These are phyloP conservation scores for Berkeleyomyces rouxiae DNA, from an alignment of 2,329 filamentous ascomycete genomes.

Conservation along the genomic window DNA sequence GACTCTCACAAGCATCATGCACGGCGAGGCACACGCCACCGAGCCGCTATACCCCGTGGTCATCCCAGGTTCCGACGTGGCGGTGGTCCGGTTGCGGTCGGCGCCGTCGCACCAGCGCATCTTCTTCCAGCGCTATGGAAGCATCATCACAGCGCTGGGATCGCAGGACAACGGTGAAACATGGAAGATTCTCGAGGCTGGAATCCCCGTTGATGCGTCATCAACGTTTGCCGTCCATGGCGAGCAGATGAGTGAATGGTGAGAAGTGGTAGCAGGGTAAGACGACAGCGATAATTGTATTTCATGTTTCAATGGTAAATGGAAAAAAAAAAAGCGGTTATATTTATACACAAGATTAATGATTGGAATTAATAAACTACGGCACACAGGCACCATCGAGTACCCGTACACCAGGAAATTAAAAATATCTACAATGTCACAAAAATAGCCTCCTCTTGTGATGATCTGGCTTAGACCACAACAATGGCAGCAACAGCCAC, in stretches of 20 bases:
- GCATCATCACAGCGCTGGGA: slow-evolving; percentile 11
- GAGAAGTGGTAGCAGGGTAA: background rate
- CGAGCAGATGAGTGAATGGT: slow-evolving; percentile 13
- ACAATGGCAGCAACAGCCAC: background rate
- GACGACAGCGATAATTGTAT: background rate
- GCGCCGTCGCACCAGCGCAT: slow-evolving; percentile 10
- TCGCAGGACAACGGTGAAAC: slow-evolving; percentile 13
- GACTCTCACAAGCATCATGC: slow-evolving; percentile 9
- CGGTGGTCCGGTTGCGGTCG: slow-evolving; percentile 9
- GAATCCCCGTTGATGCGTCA: slow-evolving; percentile 12
- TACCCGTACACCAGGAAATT: background rate
- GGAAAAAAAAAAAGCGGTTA: background rate
- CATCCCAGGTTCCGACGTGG: slow-evolving; percentile 12
- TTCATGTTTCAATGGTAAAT: background rate
- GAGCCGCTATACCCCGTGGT: slow-evolving; percentile 12
- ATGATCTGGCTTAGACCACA: background rate
- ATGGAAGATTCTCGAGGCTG: slow-evolving; percentile 11
- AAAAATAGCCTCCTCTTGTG: background rate
- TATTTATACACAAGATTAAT: background rate
- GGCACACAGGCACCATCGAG: background rate
- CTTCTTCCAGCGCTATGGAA: slow-evolving; percentile 13
- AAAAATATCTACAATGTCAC: background rate
- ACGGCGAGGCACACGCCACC: slow-evolving; percentile 11
- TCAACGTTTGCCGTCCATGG: slow-evolving; percentile 12
- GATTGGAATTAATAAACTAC: slow-evolving; percentile 1